These are phyloP conservation scores for Tetrapisispora iriomotensis DNA, from an alignment of 805 yeast species.

Conservation along the genomic window DNA sequence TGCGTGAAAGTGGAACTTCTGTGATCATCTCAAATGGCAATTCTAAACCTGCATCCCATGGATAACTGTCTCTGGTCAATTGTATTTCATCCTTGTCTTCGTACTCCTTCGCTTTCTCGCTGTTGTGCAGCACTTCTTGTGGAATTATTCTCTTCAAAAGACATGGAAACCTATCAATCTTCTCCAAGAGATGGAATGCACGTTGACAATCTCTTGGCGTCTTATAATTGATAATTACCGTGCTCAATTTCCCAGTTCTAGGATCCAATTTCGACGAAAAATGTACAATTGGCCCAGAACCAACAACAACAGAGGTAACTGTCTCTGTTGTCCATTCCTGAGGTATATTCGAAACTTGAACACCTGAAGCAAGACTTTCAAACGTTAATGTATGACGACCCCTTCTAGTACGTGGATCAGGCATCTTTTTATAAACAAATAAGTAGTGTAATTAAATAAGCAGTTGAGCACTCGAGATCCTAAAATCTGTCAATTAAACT, in stretches of 20 bases:
- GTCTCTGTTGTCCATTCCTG: slow-evolving; percentile 61
- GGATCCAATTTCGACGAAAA: slow-evolving; percentile 32
- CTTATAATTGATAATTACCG: slow-evolving; percentile 18
- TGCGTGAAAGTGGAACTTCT: slow-evolving; percentile 27
- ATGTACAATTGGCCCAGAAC: slow-evolving; percentile 62
- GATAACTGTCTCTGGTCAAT: slow-evolving; percentile 23
- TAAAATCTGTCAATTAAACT: too few species aligned
- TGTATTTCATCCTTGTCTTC: slow-evolving; percentile 4
- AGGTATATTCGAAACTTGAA: slow-evolving; percentile 41
- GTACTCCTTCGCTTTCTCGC: slow-evolving; percentile 8
- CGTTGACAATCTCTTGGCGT: slow-evolving; percentile 20
- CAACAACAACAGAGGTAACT: slow-evolving; percentile 56
- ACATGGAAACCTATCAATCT: slow-evolving; percentile 24
- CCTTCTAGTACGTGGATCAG: slow-evolving; percentile 28
- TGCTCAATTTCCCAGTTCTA: slow-evolving; percentile 40
- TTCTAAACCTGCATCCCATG: slow-evolving; percentile 24
- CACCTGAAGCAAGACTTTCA: slow-evolving; percentile 22
- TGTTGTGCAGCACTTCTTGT: slow-evolving; percentile 6
- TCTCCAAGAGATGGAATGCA: slow-evolving; percentile 19
- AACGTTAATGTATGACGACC: slow-evolving; percentile 27
- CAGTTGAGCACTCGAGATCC: too few species aligned
- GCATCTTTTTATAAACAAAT: too few species aligned
- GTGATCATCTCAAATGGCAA: slow-evolving; percentile 29
- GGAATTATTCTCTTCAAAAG: slow-evolving; percentile 21
- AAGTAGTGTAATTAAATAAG: too few species aligned